A percentile compares a stretch with the other conserved stretches of the same genome.
These are phyloP conservation scores for Seiridium unicorne DNA, from an alignment of 2,329 filamentous ascomycete genomes.

Conservation along the genomic window DNA sequence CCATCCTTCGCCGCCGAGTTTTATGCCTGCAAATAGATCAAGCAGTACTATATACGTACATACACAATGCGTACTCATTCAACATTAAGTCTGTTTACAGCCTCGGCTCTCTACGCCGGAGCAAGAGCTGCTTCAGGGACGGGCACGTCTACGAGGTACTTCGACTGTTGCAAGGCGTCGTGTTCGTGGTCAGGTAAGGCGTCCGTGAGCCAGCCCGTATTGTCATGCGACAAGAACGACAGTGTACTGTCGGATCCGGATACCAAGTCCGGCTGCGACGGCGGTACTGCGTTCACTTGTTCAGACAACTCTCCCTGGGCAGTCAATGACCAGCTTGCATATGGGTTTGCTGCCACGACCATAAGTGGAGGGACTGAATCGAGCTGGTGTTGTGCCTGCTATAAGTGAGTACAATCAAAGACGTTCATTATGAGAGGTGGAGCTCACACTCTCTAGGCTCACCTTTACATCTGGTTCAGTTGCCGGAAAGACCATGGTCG, in stretches of 20 bases:
- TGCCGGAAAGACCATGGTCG: slow-evolving; percentile 53
- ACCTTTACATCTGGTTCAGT: slow-evolving; percentile 39
- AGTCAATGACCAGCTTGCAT: slow-evolving; percentile 48
- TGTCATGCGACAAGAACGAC: slow-evolving; percentile 43
- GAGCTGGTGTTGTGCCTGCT: slow-evolving; percentile 56
- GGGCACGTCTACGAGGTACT: slow-evolving; percentile 31
- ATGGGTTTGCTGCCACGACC: slow-evolving; percentile 53
- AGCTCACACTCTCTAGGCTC: slow-evolving; percentile 12
- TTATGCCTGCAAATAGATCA: no score
- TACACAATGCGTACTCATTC: background rate
- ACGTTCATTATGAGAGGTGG: no score
- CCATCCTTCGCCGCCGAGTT: background rate
- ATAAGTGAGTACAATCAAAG: slow-evolving; percentile 33
- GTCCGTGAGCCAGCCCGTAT: slow-evolving; percentile 37
- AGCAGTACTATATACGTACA: background rate
- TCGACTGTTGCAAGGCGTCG: slow-evolving; percentile 59
- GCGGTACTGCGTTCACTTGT: slow-evolving; percentile 51
- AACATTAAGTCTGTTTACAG: background rate
- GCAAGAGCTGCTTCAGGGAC: slow-evolving; percentile 16
- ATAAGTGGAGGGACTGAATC: slow-evolving; percentile 44
- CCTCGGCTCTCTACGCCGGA: background rate
- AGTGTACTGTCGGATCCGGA: slow-evolving; percentile 39
- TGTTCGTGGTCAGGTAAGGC: slow-evolving; percentile 51
- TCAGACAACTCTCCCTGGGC: slow-evolving; percentile 51
- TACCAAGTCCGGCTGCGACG: slow-evolving; percentile 44